Conservation (phyloP, 352 stramenopile species). For the Phytophthora pinifolia region DNA sequence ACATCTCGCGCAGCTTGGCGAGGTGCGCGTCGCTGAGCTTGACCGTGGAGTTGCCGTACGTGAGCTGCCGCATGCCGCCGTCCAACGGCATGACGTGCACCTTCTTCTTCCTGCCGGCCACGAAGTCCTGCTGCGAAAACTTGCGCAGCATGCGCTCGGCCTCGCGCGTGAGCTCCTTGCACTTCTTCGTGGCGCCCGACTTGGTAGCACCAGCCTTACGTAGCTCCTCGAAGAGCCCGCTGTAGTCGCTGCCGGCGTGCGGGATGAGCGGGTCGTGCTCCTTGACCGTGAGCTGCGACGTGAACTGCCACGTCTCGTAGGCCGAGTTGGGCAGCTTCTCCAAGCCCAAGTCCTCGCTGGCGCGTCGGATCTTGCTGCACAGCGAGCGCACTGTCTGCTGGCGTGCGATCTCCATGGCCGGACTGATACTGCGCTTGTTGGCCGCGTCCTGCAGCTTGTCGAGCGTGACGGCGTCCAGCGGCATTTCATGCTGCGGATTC, state of each 20-base stretch:
- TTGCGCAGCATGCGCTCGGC: conserved; percentile 55
- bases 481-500: conserved; percentile 50
- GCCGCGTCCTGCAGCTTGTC: conserved; percentile 17
- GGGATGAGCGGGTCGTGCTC: conserved; percentile 74
- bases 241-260: conserved; percentile 71
- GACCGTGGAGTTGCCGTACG: conserved; percentile 68
- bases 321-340: conserved; percentile 75
- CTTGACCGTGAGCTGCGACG: conserved; percentile 65
- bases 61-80: conserved; percentile 49
- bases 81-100: conserved; percentile 39
- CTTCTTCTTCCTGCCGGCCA: conserved; percentile 44
- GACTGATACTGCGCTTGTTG: conserved; percentile 28
- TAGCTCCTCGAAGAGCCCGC: conserved; percentile 69
- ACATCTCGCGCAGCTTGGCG: conserved; percentile 87
- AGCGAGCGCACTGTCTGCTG: conserved; percentile 70
- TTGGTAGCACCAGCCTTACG: conserved; percentile 68
- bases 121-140: conserved; percentile 48
- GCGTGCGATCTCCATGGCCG: conserved; percentile 63
- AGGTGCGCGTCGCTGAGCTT: conserved; percentile 85
- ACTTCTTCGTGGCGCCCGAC: conserved; percentile 61
- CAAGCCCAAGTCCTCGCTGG: conserved; percentile 75
- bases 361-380: conserved; percentile 65
- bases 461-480: conserved; percentile 21
- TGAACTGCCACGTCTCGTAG: conserved; percentile 89
- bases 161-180: conserved; percentile 58